Percentiles rank a stretch among this genome's conserved stretches.
Evolutionary conservation across 331 rosid species (phyloP).

Genomic region (Quercus lobata): DNA sequence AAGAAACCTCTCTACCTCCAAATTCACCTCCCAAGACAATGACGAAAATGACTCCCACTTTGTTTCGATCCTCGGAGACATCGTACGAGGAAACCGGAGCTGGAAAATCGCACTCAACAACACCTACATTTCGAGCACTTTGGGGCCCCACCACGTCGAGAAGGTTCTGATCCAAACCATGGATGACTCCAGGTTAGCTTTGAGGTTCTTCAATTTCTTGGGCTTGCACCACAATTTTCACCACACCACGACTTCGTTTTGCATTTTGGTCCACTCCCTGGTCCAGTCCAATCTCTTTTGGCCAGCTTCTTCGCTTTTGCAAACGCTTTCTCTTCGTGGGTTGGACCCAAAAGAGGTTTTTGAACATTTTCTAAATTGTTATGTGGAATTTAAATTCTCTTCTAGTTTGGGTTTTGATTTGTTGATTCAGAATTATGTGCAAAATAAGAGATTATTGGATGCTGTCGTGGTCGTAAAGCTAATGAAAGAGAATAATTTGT

Average conservation of each 20-base stretch:
- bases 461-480: conserved; percentile 52
- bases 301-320: conserved; percentile 84
- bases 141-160: conserved; percentile 67
- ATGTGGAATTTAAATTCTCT: conserved; percentile 28
- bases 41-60: conserved; percentile 50
- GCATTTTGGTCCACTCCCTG: conserved; percentile 70
- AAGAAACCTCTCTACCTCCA: conserved; percentile 24
- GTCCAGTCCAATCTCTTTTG: conserved; percentile 50
- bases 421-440: conserved; percentile 63
- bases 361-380: conserved; percentile 31
- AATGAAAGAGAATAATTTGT: conserved; percentile 50
- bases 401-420: conserved; percentile 74
- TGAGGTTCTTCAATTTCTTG: conserved; percentile 85
- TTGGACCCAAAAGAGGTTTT: conserved; percentile 50
- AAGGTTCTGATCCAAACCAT: conserved; percentile 49
- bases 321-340: conserved; percentile 70
- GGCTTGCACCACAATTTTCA: conserved; percentile 71
- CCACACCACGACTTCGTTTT: conserved; percentile 68
- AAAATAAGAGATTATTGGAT: conserved; percentile 40
- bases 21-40: conserved; percentile 9
- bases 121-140: conserved; percentile 41
- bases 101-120: conserved; percentile 68
- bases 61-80: conserved; percentile 41
- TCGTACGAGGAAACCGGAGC: conserved; percentile 70
- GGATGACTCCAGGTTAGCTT: conserved; percentile 65